A percentile compares a stretch with the other conserved stretches of the same genome.
Evolutionary conservation across 352 stramenopile genomes (phyloP).

Genomic region (Globisporangium cylindrosporum): DNA sequence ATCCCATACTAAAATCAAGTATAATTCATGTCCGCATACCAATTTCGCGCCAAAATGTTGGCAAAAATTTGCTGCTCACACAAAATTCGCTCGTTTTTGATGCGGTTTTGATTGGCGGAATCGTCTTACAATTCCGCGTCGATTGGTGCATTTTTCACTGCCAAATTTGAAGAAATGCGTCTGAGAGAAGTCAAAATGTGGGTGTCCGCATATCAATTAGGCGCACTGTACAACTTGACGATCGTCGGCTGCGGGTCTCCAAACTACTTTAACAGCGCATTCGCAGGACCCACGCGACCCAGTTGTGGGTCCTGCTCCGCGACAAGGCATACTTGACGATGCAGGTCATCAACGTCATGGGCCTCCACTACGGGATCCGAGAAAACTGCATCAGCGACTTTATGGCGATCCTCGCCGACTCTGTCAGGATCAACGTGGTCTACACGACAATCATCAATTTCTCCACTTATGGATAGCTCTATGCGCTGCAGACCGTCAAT

Average conservation of each 20-base stretch:
- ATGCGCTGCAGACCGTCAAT: conserved; percentile 22
- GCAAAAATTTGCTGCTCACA: too few species aligned
- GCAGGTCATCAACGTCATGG: conserved; percentile 10
- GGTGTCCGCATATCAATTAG: too few species aligned
- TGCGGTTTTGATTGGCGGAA: too few species aligned
- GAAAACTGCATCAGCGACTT: conserved; percentile 20
- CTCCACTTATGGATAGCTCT: conserved; percentile 18
- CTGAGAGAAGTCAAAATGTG: too few species aligned
- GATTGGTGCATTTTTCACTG: too few species aligned
- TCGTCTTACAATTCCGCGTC: too few species aligned
- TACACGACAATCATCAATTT: conserved; percentile 13
- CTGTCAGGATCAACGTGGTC: neutral
- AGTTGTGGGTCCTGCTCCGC: conserved; percentile 8
- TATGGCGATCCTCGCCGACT: neutral
- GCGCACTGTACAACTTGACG: conserved; percentile 14
- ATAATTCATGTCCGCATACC: too few species aligned
- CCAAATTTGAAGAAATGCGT: too few species aligned
- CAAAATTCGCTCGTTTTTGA: too few species aligned
- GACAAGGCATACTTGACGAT: conserved; percentile 20
- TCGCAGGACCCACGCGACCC: conserved; percentile 17
- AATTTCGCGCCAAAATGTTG: too few species aligned
- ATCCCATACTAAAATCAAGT: too few species aligned
- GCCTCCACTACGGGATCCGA: conserved; percentile 18
- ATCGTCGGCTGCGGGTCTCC: conserved; percentile 25
- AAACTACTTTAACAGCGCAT: conserved; percentile 20